Evolutionary conservation across 495 filamentous ascomycete genomes (phyloP).

Genomic region (Cladorrhinum samala): DNA sequence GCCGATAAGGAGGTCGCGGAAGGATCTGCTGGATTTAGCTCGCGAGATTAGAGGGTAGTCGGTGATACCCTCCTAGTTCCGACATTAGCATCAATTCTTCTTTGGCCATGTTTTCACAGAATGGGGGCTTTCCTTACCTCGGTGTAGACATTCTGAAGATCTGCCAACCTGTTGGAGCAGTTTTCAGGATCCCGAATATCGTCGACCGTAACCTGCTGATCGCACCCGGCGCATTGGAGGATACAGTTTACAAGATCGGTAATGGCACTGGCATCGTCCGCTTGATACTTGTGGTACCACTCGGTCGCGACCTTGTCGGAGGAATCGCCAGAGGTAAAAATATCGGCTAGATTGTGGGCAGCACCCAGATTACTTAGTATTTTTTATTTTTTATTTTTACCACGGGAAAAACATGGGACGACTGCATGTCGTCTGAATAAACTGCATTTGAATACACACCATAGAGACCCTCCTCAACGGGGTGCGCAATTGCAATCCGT

Average conservation of each 20-base stretch:
- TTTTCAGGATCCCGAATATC: constrained; percentile 86
- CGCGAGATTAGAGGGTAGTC: constrained; percentile 93
- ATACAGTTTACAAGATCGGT: constrained; percentile 86
- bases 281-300: constrained; percentile 71
- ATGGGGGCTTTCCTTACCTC: constrained; percentile 38
- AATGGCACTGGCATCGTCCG: constrained; percentile 60
- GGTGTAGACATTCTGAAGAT: constrained; percentile 77
- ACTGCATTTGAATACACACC: too few species aligned
- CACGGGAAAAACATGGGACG: neutral
- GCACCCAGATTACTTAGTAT: too few species aligned
- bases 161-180: constrained; percentile 56
- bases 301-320: constrained; percentile 70
- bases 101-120: constrained; percentile 3
- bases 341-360: constrained; percentile 52
- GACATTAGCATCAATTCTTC: constrained; percentile 29
- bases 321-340: constrained; percentile 66
- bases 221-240: constrained; percentile 73
- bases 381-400: too few species aligned
- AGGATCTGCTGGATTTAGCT: constrained; percentile 61
- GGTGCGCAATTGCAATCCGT: constrained; percentile 41
- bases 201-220: constrained; percentile 62
- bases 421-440: too few species aligned
- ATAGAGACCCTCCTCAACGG: constrained; percentile 65
- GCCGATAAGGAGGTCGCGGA: constrained; percentile 65
- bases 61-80: constrained; percentile 57